phyloP scores from a whole-genome alignment of 129 eudicot species.

The Daucus carota region DNA sequence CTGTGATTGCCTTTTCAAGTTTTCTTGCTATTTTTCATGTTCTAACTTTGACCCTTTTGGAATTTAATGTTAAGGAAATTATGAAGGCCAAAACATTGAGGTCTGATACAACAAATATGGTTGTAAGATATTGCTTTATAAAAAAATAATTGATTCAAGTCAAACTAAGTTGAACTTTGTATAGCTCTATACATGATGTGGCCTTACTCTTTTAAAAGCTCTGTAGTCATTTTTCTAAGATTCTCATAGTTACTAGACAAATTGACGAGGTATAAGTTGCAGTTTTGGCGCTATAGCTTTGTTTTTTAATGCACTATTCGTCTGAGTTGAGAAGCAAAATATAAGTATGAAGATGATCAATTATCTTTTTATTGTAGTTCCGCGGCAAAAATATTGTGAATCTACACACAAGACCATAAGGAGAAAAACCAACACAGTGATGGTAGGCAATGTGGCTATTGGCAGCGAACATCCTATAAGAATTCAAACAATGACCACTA shows the following conservation, averaged over 20 bases:
- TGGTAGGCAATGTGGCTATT: constrained; percentile 95
- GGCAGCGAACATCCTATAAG: constrained; percentile 97
- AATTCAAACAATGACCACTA: constrained; percentile 94
- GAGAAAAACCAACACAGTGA: constrained; percentile 90
- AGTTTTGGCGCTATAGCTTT: neutral
- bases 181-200: neutral
- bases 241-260: neutral
- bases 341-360: neutral
- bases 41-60: neutral
- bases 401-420: constrained; percentile 79
- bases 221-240: neutral
- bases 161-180: neutral
- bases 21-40: neutral
- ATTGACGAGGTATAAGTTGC: neutral
- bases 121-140: neutral
- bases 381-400: constrained; percentile 89
- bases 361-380: constrained; percentile 47
- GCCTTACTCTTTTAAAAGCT: neutral
- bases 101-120: neutral
- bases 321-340: neutral
- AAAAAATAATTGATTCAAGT: neutral
- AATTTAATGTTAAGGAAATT: neutral
- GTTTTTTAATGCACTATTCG: no score
- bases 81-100: neutral
- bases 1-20: no score